Percentiles rank a stretch among this genome's conserved stretches.
Evolutionary conservation across 1,284 basidiomycete genomes (phyloP).

Genomic region (Pulveroboletus sp.): DNA sequence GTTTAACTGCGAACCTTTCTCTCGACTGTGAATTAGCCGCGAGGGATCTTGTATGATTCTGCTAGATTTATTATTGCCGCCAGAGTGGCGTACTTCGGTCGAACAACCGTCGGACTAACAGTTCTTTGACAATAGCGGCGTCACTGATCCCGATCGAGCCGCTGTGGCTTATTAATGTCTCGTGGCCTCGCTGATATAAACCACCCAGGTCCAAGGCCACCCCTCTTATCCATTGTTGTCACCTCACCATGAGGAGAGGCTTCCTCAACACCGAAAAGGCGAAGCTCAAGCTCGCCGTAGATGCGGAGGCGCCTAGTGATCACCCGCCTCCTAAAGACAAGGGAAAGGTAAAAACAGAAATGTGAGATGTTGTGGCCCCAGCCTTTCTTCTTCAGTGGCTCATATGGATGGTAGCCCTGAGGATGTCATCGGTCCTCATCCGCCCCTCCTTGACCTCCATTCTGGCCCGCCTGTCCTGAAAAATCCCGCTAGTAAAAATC

Average conservation of each 20-base stretch:
- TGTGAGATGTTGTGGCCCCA: not conserved
- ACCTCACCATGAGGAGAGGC: conserved; percentile 22
- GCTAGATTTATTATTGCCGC: no score
- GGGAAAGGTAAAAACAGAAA: conserved; percentile 2
- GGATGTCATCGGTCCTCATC: not conserved
- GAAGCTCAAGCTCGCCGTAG: conserved; percentile 6
- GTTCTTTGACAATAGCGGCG: no score
- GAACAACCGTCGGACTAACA: not conserved
- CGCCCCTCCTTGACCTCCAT: conserved; percentile 12
- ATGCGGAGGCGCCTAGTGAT: not conserved
- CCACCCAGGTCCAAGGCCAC: no score
- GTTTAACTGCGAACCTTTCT: no score
- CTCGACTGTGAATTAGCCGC: no score
- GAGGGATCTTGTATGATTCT: no score
- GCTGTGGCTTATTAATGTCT: not conserved
- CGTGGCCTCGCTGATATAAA: not conserved
- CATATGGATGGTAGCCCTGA: not conserved
- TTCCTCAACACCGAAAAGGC: conserved; percentile 27
- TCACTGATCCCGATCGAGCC: no score
- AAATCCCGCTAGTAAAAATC: not conserved
- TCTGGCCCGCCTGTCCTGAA: not conserved
- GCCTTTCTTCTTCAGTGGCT: not conserved
- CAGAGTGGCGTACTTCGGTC: no score
- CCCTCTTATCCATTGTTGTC: not conserved
- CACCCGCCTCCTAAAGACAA: not conserved